Percentiles rank a stretch among this genome's conserved stretches.
phyloP scores from a whole-genome alignment of 176 grass and related monocot genomes.

The Hyparrhenia diplandra region DNA sequence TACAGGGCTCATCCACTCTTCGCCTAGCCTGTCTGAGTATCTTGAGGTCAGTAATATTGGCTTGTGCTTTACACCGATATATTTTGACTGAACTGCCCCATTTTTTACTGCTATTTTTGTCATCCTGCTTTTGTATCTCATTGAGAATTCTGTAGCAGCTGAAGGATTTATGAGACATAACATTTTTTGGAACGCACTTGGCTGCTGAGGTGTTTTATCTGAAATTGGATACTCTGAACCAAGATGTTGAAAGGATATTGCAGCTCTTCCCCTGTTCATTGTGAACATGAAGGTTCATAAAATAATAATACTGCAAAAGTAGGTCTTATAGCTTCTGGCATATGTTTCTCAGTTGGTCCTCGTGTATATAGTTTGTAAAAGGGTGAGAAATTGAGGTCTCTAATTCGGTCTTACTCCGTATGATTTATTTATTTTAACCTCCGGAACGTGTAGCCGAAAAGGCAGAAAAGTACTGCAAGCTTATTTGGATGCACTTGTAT shows the following conservation, averaged over 20 bases:
- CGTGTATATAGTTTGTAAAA: not conserved
- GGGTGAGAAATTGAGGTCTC: not conserved
- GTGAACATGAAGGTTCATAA: not conserved
- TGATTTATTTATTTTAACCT: no score
- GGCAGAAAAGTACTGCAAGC: not conserved
- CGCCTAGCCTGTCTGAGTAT: constrained; percentile 47
- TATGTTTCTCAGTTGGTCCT: not conserved
- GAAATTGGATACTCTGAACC: not conserved
- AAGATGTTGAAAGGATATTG: not conserved
- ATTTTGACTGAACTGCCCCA: not conserved
- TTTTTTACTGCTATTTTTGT: not conserved
- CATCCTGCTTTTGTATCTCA: constrained; percentile 8
- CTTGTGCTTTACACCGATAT: not conserved
- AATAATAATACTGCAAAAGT: not conserved
- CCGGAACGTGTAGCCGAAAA: not conserved
- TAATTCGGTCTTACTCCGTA: not conserved
- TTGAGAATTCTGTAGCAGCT: constrained; percentile 10
- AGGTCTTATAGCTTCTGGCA: not conserved
- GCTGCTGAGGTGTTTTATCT: not conserved
- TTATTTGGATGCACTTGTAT: no score
- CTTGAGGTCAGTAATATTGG: constrained; percentile 48
- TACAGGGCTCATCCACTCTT: constrained; percentile 65
- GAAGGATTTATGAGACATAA: not conserved
- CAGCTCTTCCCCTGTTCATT: not conserved
- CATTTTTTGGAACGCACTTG: not conserved